A percentile compares a stretch with the other conserved stretches of the same genome.
These are phyloP conservation scores for Pyricularia grisea DNA, from an alignment of 2,329 filamentous ascomycete genomes.

Conservation along the genomic window DNA sequence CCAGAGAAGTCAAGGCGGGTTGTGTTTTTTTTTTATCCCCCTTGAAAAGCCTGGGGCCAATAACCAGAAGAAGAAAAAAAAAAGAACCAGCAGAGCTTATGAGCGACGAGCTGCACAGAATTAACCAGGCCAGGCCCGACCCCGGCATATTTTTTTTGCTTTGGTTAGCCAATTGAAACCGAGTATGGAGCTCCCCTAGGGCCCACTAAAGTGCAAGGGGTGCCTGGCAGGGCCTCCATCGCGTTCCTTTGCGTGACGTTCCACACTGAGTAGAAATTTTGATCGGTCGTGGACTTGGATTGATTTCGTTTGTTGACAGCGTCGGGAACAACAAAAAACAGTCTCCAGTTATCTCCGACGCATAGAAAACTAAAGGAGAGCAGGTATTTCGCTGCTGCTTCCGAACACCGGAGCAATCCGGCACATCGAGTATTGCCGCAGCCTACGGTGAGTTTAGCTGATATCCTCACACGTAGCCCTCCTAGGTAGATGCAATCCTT, in stretches of 20 bases:
- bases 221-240: background rate
- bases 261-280: background rate
- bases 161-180: background rate
- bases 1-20: background rate
- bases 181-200: background rate
- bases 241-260: background rate
- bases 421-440: background rate
- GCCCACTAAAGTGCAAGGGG: background rate
- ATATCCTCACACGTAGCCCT: background rate
- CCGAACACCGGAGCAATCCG: background rate
- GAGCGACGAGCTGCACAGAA: background rate
- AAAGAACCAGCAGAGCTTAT: background rate
- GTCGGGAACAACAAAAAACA: background rate
- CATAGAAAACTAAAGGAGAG: background rate
- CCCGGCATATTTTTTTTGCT: background rate
- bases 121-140: background rate
- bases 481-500: background rate
- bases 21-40: background rate
- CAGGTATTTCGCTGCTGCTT: background rate
- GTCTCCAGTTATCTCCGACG: background rate
- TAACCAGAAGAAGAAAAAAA: background rate
- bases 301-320: background rate
- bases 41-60: background rate
- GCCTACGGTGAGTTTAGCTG: background rate
- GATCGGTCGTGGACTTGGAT: background rate